phyloP scores from a whole-genome alignment of 371 early-diverging fungal species.

The Mortierella sp. region DNA sequence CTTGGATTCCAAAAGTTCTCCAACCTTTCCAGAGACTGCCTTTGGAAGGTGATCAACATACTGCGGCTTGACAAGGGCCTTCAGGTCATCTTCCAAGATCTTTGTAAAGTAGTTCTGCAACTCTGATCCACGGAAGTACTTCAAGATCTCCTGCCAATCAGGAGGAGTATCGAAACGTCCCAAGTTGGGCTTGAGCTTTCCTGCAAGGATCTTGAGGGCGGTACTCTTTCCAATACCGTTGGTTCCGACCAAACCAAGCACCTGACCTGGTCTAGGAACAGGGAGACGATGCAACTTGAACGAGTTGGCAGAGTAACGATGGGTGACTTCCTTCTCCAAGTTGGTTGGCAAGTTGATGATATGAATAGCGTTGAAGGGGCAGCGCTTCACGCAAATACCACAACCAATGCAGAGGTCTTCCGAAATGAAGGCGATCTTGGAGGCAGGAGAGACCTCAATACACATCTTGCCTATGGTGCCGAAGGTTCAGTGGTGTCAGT shows the following conservation, averaged over 20 bases:
- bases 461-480: conserved; percentile 89
- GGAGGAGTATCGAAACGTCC: conserved; percentile 91
- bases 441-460: conserved; percentile 88
- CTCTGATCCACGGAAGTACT: conserved; percentile 98
- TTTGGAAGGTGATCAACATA: conserved; percentile 97
- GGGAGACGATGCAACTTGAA: conserved; percentile 99
- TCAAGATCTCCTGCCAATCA: conserved; percentile 97
- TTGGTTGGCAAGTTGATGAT: conserved; percentile 99
- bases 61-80: conserved; percentile 98
- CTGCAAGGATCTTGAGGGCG: conserved; percentile 97
- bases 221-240: conserved; percentile 99
- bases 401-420: conserved; percentile 99
- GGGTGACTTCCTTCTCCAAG: conserved; percentile 96
- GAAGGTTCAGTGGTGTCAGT: neutral
- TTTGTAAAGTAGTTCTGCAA: conserved; percentile 99
- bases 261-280: conserved; percentile 97
- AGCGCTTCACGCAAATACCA: conserved; percentile 99
- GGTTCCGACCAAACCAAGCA: conserved; percentile 98
- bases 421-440: conserved; percentile 93
- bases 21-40: conserved; percentile 88
- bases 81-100: conserved; percentile 96
- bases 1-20: conserved; percentile 80
- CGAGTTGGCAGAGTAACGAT: conserved; percentile 98
- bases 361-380: conserved; percentile 98
- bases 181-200: conserved; percentile 98